phyloP scores from a whole-genome alignment of 805 yeast genomes.

The Candida mattraensis region DNA sequence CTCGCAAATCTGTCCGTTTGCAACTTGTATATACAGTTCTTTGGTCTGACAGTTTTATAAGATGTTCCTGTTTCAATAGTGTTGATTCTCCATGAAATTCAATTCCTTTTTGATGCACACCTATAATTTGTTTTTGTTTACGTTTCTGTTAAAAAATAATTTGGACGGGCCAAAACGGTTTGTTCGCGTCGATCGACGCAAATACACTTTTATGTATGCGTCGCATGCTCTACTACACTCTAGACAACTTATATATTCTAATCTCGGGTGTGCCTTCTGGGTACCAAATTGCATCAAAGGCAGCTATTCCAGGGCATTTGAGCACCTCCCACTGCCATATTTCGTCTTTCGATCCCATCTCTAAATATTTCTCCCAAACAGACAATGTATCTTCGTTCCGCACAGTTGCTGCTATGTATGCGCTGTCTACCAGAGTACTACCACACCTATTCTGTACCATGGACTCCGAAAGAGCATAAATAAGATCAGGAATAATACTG shows the following conservation, averaged over 20 bases:
- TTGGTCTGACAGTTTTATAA: too few relatives aligned
- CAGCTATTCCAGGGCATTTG: constrained; percentile 3
- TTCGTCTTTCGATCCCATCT: constrained; percentile 23
- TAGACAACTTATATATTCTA: constrained; percentile 25
- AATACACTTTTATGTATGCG: too few relatives aligned
- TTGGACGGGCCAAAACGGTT: constrained; percentile 9
- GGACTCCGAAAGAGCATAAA: constrained; percentile 45
- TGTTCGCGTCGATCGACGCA: constrained; percentile 7
- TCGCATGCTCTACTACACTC: constrained; percentile 11
- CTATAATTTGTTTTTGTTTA: constrained; percentile 12
- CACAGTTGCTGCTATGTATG: constrained; percentile 68
- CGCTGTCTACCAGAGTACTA: constrained; percentile 22
- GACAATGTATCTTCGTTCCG: constrained; percentile 56
- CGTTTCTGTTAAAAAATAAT: constrained; percentile 11
- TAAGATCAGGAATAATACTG: constrained; percentile 53
- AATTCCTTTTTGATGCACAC: background rate
- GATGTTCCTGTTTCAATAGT: too few relatives aligned
- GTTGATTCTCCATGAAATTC: too few relatives aligned
- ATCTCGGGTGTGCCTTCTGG: constrained; percentile 26
- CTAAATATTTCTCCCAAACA: constrained; percentile 41
- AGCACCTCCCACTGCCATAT: constrained; percentile 30
- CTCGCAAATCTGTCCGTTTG: too few relatives aligned
- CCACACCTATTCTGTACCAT: constrained; percentile 21
- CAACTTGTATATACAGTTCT: too few relatives aligned
- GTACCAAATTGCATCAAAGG: constrained; percentile 19